Percentiles rank a stretch among this genome's conserved stretches.
Conservation (phyloP, 495 filamentous ascomycete species). For the Neurospora africana region DNA sequence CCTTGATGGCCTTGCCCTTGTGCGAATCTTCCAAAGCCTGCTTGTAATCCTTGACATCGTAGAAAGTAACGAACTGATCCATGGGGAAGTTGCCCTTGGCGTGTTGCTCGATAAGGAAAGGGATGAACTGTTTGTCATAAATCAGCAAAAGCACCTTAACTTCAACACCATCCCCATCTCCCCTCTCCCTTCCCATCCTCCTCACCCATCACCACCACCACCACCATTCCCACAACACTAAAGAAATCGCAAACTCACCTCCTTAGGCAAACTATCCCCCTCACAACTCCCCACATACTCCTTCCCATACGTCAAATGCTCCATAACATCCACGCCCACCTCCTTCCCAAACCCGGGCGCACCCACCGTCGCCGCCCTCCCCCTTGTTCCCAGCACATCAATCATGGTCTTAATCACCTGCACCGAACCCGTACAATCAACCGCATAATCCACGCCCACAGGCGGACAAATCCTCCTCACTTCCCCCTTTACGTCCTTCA, state of each 20-base stretch:
- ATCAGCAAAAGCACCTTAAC: slow-evolving; percentile 14
- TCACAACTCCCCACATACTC: slow-evolving; percentile 23
- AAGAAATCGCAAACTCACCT: slow-evolving; percentile 14
- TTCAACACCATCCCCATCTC: neutral
- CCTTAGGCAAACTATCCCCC: slow-evolving; percentile 15
- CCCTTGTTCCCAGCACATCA: slow-evolving; percentile 24
- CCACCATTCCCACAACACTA: neutral
- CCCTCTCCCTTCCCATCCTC: neutral
- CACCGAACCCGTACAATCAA: slow-evolving; percentile 33
- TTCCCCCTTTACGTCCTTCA: slow-evolving; percentile 15
- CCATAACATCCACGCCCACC: slow-evolving; percentile 17
- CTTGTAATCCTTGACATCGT: slow-evolving; percentile 17
- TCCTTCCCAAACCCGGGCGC: slow-evolving; percentile 22
- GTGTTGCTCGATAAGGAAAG: slow-evolving; percentile 29
- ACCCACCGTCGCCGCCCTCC: slow-evolving; percentile 34
- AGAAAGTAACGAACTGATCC: slow-evolving; percentile 24
- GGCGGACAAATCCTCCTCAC: slow-evolving; percentile 18
- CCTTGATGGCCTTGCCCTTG: slow-evolving; percentile 19
- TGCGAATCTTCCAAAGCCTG: slow-evolving; percentile 18
- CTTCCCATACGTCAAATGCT: slow-evolving; percentile 20
- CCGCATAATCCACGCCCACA: slow-evolving; percentile 25
- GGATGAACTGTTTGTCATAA: slow-evolving; percentile 24
- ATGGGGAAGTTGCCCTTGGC: slow-evolving; percentile 33
- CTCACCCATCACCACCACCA: neutral
- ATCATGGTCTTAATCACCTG: slow-evolving; percentile 23